Base-by-base conservation (phyloP, 2,329 filamentous ascomycete species). In the Arthrocladium fulminans region DNA sequence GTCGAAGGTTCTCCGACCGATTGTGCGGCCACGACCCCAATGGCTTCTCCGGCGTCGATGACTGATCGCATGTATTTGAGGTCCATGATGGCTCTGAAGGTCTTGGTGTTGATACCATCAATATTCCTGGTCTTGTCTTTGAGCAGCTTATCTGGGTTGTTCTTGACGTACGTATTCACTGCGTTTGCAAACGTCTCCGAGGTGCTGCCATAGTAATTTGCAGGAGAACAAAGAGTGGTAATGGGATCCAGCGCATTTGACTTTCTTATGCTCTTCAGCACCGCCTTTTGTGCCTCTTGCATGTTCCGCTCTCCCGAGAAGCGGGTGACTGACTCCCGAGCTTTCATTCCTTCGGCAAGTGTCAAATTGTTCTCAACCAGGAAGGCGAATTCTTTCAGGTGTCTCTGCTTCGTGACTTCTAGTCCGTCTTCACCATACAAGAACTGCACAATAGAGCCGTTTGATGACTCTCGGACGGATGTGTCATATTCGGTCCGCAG, bases 1-100 rank as follows among this genome's bases (percentile, higher is more conserved):
- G 92, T 98, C 2, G 89, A 96, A 7, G 94, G 92, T 64, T 98
- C 94, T 63, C 92, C 92, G 35, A 98, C 83, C 25, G 90, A 97
- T 68, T 98, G 92, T 8, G 89, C 89, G 44, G 94, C 94, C 51
- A 98, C 87, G 54, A 98, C 94, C 57, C 92, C 92, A 22, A 98
- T 89, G 22, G 92, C 90, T 70, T 98, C 94, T 39, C 92, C 92
- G 23, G 92, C 88, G 60, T 98, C 90, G 20, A 96, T 85, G 7
- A 96, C 76, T 1, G 89, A 95, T 58, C 84, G 84, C 57, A 97
- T 75, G 62, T 97, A 98, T 65, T 97, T 95, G 63, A 94, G 82
- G 53, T 90, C 84, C 62, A 97, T 81, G 42, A 97, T 76, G 51
- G 81, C 80, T 63, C 94, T 84, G 53, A 90, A 92, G 19, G 81